phyloP scores from a whole-genome alignment of 1,284 basidiomycete species.

The Trametes pubescens region DNA sequence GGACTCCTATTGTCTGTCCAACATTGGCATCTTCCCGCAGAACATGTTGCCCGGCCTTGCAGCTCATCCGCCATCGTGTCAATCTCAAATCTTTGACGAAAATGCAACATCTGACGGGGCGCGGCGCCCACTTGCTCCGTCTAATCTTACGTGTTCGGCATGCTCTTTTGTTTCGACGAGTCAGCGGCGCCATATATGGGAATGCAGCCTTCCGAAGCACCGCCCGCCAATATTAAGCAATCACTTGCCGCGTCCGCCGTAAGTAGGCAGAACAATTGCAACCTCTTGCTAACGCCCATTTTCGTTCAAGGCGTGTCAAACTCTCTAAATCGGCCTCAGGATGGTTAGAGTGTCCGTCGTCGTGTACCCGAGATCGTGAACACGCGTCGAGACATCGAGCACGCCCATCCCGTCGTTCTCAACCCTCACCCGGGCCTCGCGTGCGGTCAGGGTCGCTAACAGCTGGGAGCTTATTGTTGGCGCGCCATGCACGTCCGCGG shows the following conservation, averaged over 20 bases:
- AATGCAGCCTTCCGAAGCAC: conserved; percentile 12
- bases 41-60: conserved; percentile 13
- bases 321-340: conserved; percentile 26
- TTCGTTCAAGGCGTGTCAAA: conserved; percentile 27
- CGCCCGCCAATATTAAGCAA: conserved; percentile 21
- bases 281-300: conserved; percentile 18
- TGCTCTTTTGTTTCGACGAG: conserved; percentile 28
- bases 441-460: conserved; percentile 24
- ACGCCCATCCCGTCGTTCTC: background rate
- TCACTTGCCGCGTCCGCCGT: conserved; percentile 8
- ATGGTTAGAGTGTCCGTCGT: conserved; percentile 19
- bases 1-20: conserved; percentile 24
- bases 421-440: background rate
- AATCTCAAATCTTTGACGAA: conserved; percentile 27
- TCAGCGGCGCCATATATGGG: conserved; percentile 16
- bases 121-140: conserved; percentile 26
- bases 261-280: conserved; percentile 29
- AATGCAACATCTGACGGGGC: conserved; percentile 20
- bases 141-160: conserved; percentile 34
- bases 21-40: conserved; percentile 20
- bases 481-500: conserved; percentile 19
- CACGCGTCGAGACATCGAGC: background rate
- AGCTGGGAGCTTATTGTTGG: conserved; percentile 22
- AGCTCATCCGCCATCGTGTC: conserved; percentile 21
- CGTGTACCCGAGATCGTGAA: conserved; percentile 16